phyloP scores from a whole-genome alignment of 192 early-diverging fungal genomes.

The Allomyces javanicus region DNA sequence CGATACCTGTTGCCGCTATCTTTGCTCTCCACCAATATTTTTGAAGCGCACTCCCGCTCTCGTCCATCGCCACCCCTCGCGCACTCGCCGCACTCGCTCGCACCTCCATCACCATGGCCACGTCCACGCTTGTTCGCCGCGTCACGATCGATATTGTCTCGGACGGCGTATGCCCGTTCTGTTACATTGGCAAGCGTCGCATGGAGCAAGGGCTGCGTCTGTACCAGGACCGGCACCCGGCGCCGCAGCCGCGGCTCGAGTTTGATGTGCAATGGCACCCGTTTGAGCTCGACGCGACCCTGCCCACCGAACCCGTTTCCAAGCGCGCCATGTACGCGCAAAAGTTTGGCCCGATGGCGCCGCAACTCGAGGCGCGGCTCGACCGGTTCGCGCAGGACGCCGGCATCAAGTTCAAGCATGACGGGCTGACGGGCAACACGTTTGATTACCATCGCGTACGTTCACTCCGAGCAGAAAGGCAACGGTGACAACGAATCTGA shows the following conservation, averaged over 20 bases:
- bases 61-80: too few relatives aligned
- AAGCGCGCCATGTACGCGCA: constrained; percentile 32
- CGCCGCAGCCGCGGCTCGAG: constrained; percentile 23
- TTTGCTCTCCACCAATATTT: too few relatives aligned
- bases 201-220: constrained; percentile 34
- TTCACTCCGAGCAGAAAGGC: too few relatives aligned
- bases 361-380: constrained; percentile 32
- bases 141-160: constrained; percentile 38
- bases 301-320: constrained; percentile 24
- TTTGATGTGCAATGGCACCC: constrained; percentile 44
- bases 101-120: too few relatives aligned
- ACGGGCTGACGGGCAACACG: constrained; percentile 41
- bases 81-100: too few relatives aligned
- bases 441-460: constrained; percentile 34
- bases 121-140: too few relatives aligned
- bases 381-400: constrained; percentile 30
- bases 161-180: constrained; percentile 59
- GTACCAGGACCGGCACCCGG: constrained; percentile 8
- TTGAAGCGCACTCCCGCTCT: too few relatives aligned
- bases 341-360: constrained; percentile 43
- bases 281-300: constrained; percentile 42
- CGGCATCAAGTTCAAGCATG: constrained; percentile 45
- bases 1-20: too few relatives aligned
- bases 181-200: constrained; percentile 54
- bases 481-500: too few relatives aligned